phyloP scores from a whole-genome alignment of 345 rosid species.

The Streptanthus diversifolius region DNA sequence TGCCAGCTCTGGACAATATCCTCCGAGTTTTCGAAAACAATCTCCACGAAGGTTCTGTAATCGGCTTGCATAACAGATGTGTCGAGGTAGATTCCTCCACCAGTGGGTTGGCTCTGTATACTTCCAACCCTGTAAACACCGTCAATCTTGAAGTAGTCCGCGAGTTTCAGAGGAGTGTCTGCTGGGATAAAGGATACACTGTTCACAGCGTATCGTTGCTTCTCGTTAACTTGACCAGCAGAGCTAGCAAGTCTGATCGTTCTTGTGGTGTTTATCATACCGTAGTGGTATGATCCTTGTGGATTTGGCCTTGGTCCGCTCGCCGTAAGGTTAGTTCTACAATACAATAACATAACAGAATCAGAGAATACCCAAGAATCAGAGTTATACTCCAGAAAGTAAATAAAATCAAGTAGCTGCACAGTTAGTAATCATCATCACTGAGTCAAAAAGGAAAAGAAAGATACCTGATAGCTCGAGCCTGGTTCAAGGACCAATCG shows the following conservation, averaged over 20 bases:
- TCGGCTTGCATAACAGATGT: constrained; percentile 78
- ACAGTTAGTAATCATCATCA: neutral
- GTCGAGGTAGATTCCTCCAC: constrained; percentile 75
- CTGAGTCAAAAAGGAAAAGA: neutral
- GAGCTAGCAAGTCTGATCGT: constrained; percentile 69
- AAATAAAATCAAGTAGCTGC: neutral
- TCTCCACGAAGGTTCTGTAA: constrained; percentile 71
- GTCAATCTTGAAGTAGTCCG: constrained; percentile 80
- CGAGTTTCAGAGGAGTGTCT: constrained; percentile 91
- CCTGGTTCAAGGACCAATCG: constrained; percentile 94
- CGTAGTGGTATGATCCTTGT: constrained; percentile 97
- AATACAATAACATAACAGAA: constrained; percentile 1
- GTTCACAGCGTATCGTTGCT: constrained; percentile 87
- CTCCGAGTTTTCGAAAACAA: constrained; percentile 68
- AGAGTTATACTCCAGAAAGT: neutral
- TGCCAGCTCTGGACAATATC: constrained; percentile 85
- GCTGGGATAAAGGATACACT: constrained; percentile 68
- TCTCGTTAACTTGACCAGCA: constrained; percentile 79
- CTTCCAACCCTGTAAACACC: constrained; percentile 76
- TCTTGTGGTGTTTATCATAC: constrained; percentile 67
- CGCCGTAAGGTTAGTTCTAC: constrained; percentile 89
- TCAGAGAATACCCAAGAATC: neutral
- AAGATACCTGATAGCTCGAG: constrained; percentile 76
- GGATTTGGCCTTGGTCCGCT: constrained; percentile 99
- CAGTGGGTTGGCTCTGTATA: constrained; percentile 60